Conservation (phyloP, 495 filamentous ascomycete species). For the Amphirosellinia nigrospora region DNA sequence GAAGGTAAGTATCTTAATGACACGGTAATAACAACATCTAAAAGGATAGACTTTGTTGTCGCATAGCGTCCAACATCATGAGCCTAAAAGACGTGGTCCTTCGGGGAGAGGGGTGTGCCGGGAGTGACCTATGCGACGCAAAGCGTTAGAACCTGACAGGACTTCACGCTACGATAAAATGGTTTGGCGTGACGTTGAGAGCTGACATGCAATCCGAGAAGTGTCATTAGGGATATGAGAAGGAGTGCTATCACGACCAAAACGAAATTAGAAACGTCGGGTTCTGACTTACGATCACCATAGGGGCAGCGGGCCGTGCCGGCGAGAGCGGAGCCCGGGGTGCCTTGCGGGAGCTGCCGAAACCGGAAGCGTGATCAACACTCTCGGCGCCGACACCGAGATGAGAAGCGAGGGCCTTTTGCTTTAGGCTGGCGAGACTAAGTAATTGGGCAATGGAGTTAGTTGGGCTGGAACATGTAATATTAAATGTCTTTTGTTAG, state of each 20-base stretch:
- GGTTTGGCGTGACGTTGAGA: background rate
- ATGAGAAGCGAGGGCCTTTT: slow-evolving; percentile 49
- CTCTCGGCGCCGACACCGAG: slow-evolving; percentile 35
- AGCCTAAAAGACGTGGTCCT: slow-evolving; percentile 33
- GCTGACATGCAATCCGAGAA: background rate
- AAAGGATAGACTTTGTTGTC: background rate
- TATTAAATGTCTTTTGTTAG: background rate
- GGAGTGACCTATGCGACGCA: slow-evolving; percentile 21
- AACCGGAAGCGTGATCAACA: slow-evolving; percentile 22
- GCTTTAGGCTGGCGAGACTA: slow-evolving; percentile 47
- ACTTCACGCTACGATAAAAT: background rate
- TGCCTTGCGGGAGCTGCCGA: slow-evolving; percentile 37
- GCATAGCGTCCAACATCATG: background rate
- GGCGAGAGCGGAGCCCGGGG: slow-evolving; percentile 30
- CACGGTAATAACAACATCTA: background rate
- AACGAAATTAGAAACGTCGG: background rate
- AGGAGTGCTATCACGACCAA: background rate
- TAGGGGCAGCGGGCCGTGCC: slow-evolving; percentile 24
- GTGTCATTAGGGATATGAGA: background rate
- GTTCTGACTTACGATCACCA: slow-evolving; percentile 29
- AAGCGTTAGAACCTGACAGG: slow-evolving; percentile 19
- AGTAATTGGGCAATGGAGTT: slow-evolving; percentile 19
- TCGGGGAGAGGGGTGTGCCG: slow-evolving; percentile 31
- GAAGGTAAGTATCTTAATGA: too few species aligned
- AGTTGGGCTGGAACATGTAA: slow-evolving; percentile 12